Conservation (phyloP, 768 basidiomycete genomes). For the Psilocybe sp. region DNA sequence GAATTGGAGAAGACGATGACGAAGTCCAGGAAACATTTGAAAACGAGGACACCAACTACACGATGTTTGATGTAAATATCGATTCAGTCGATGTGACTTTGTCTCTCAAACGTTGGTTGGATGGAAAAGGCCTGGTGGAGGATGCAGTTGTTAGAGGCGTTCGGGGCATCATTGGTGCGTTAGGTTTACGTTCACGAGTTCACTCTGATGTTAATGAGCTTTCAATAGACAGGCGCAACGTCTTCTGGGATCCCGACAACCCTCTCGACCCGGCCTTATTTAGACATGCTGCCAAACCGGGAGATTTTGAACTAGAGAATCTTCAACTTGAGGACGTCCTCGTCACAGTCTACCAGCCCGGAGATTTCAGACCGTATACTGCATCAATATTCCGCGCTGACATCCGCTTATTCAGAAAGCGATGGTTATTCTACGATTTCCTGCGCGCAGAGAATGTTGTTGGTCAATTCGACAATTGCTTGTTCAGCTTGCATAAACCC, state of each 20-base stretch:
- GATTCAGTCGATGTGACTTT: constrained; percentile 96
- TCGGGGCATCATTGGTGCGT: constrained; percentile 84
- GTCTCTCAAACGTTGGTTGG: constrained; percentile 88
- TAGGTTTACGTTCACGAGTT: neutral
- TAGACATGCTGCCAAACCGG: constrained; percentile 67
- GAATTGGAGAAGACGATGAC: constrained; percentile 53
- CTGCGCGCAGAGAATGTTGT: constrained; percentile 93
- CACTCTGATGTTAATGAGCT: neutral
- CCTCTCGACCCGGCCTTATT: constrained; percentile 79
- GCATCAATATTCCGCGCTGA: constrained; percentile 94
- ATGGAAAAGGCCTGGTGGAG: constrained; percentile 90
- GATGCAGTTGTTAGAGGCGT: constrained; percentile 93
- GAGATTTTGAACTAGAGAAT: constrained; percentile 91
- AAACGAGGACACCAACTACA: constrained; percentile 68
- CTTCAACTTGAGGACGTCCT: constrained; percentile 91
- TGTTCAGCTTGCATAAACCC: constrained; percentile 94
- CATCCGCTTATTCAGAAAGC: constrained; percentile 78
- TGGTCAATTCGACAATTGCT: constrained; percentile 95
- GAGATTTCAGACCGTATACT: constrained; percentile 86
- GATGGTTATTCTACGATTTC: constrained; percentile 96
- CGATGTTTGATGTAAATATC: constrained; percentile 90
- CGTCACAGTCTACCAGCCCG: constrained; percentile 92
- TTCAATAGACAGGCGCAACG: constrained; percentile 77
- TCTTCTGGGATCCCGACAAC: constrained; percentile 82
- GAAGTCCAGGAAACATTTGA: constrained; percentile 39